Percentiles rank a stretch among this genome's conserved stretches.
phyloP scores from a whole-genome alignment of 2,329 filamentous ascomycete genomes.

The Scedosporium aurantiacum region DNA sequence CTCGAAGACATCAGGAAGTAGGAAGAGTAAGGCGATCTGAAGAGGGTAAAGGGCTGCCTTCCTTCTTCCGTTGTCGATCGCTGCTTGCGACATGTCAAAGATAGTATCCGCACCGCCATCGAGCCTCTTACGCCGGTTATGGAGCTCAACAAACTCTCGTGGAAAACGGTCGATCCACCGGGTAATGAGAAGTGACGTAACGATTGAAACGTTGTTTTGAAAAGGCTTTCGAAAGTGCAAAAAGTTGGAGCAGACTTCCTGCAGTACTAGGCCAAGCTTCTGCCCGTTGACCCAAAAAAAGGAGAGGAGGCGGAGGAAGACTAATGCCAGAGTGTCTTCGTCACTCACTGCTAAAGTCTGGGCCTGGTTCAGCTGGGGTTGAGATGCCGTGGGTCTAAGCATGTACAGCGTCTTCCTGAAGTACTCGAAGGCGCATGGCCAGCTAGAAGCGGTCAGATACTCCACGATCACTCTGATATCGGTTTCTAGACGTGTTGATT shows the following conservation, averaged over 20 bases:
- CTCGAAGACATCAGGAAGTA: conserved; percentile 59
- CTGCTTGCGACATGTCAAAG: conserved; percentile 57
- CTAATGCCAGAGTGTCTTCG: conserved; percentile 40
- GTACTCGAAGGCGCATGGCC: conserved; percentile 48
- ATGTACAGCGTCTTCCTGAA: conserved; percentile 40
- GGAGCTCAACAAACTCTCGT: conserved; percentile 52
- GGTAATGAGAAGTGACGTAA: conserved; percentile 51
- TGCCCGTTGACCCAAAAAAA: conserved; percentile 54
- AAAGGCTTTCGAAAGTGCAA: conserved; percentile 53
- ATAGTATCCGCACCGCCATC: conserved; percentile 56
- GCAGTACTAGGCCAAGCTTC: conserved; percentile 50
- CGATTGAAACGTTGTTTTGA: conserved; percentile 52
- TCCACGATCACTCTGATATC: conserved; percentile 48
- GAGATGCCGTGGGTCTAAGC: conserved; percentile 29
- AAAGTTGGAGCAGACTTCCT: conserved; percentile 57
- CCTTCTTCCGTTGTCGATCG: conserved; percentile 45
- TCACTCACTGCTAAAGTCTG: conserved; percentile 25
- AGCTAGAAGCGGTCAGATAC: conserved; percentile 54
- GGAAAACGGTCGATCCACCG: conserved; percentile 57
- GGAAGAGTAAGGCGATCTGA: conserved; percentile 50
- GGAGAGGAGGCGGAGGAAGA: conserved; percentile 46
- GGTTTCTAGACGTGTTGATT: conserved; percentile 33
- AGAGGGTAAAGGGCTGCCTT: conserved; percentile 49
- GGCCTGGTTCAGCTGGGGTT: background rate
- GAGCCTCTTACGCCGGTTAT: conserved; percentile 48